Evolutionary conservation across 257 asterid genomes (phyloP).

Genomic region (Mitragyna speciosa): DNA sequence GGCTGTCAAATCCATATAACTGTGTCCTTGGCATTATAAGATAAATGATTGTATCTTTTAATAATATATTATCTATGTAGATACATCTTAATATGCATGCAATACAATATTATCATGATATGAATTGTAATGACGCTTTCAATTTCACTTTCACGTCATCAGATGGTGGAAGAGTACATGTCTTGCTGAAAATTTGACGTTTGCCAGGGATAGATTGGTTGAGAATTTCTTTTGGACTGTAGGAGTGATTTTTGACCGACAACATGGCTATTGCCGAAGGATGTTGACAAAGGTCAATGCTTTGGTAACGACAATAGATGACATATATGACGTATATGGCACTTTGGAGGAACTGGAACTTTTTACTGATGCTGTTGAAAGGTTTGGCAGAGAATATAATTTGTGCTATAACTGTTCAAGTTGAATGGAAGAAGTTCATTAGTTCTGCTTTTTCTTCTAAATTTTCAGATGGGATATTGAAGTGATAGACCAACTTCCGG

Average conservation of each 20-base stretch:
- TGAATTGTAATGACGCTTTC: no score
- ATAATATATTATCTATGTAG: no score
- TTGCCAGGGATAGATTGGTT: constrained; percentile 37
- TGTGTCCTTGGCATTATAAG: no score
- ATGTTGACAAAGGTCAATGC: background rate
- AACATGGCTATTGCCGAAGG: background rate
- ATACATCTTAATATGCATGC: no score
- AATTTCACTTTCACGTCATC: background rate
- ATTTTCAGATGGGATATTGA: background rate
- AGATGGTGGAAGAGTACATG: constrained; percentile 30
- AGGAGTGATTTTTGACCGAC: constrained; percentile 1
- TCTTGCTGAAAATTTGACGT: constrained; percentile 28
- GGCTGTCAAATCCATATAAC: no score
- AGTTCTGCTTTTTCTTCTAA: no score
- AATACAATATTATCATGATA: no score
- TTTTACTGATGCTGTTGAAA: background rate
- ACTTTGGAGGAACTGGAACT: background rate
- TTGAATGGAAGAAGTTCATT: no score
- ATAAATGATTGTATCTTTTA: no score
- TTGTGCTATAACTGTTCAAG: no score
- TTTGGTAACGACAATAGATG: background rate
- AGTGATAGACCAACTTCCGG: no score
- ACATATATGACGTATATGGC: background rate
- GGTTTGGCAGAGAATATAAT: background rate
- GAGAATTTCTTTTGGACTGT: constrained; percentile 38